Conservation (phyloP, 768 basidiomycete species). For the Rossbeevera mucosa region DNA sequence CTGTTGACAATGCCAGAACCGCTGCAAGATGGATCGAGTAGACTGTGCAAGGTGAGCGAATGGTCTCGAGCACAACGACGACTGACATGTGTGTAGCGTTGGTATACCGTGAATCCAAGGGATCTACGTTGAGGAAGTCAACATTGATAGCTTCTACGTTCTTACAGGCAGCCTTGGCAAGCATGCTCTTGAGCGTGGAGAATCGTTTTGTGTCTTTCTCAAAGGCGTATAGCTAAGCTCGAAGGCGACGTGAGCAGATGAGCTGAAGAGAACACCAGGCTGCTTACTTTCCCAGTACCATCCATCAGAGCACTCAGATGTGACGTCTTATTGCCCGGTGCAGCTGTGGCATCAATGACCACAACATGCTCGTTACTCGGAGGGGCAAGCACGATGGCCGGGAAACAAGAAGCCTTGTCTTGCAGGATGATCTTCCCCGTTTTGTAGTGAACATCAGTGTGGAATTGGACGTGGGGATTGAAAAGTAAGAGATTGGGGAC, state of each 20-base stretch:
- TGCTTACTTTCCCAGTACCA: slow-evolving; percentile 67
- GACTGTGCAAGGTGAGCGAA: slow-evolving; percentile 37
- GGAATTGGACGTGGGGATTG: slow-evolving; percentile 59
- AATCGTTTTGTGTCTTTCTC: slow-evolving; percentile 83
- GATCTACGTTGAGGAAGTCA: slow-evolving; percentile 83
- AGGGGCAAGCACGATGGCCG: slow-evolving; percentile 81
- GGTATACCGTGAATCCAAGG: slow-evolving; percentile 55
- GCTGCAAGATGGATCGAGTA: slow-evolving; percentile 95
- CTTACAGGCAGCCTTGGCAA: slow-evolving; percentile 73
- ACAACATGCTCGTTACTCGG: slow-evolving; percentile 45
- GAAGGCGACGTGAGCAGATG: not conserved
- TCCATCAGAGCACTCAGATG: slow-evolving; percentile 87
- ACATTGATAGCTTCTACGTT: slow-evolving; percentile 73
- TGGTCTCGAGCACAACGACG: not conserved
- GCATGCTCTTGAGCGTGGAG: slow-evolving; percentile 79
- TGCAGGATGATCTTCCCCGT: slow-evolving; percentile 86
- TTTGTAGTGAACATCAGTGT: slow-evolving; percentile 67
- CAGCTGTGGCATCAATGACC: slow-evolving; percentile 92
- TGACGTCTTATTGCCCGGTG: slow-evolving; percentile 97
- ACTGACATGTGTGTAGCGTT: slow-evolving; percentile 84
- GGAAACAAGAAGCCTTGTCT: slow-evolving; percentile 98
- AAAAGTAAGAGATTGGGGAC: slow-evolving; percentile 80
- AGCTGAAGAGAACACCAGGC: not conserved
- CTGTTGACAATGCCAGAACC: slow-evolving; percentile 91
- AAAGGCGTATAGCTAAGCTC: slow-evolving; percentile 73